A percentile compares a stretch with the other conserved stretches of the same genome.
phyloP scores from a whole-genome alignment of 306 rosid genomes.

The Lupinus albus region DNA sequence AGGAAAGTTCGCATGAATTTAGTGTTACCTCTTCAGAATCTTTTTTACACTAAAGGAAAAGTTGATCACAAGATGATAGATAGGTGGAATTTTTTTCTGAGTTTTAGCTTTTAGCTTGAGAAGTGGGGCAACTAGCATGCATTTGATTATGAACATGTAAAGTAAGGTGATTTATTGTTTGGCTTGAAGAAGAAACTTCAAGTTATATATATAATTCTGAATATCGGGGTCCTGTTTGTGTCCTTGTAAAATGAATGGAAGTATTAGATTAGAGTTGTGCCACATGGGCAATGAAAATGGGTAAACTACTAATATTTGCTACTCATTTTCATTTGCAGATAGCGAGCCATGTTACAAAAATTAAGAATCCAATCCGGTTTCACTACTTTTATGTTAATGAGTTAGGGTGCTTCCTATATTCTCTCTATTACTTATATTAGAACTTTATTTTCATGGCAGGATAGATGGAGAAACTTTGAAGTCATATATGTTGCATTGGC shows the following conservation, averaged over 20 bases:
- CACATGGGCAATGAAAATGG: neutral
- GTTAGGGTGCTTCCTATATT: neutral
- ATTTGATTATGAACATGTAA: constrained; percentile 5
- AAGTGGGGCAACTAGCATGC: neutral
- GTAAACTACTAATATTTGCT: constrained; percentile 6
- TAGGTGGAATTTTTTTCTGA: constrained; percentile 2
- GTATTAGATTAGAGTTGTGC: constrained; percentile 13
- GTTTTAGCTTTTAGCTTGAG: constrained; percentile 1
- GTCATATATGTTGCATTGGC: constrained; percentile 65
- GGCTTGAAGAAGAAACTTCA: constrained; percentile 11
- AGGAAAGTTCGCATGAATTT: too few relatives aligned
- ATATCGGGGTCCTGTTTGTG: neutral
- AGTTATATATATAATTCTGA: constrained; percentile 24
- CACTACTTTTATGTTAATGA: neutral
- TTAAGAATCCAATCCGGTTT: neutral
- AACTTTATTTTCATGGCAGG: constrained; percentile 53
- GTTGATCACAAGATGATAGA: neutral
- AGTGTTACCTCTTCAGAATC: neutral
- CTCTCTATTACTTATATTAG: constrained; percentile 35
- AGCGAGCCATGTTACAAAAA: constrained; percentile 9
- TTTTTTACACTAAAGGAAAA: neutral
- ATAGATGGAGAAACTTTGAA: constrained; percentile 86
- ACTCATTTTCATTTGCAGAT: constrained; percentile 10
- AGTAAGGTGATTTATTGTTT: neutral
- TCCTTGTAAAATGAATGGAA: neutral